Evolutionary conservation across 2,329 filamentous ascomycete species (phyloP).

Genomic region (Fusarium sp.): DNA sequence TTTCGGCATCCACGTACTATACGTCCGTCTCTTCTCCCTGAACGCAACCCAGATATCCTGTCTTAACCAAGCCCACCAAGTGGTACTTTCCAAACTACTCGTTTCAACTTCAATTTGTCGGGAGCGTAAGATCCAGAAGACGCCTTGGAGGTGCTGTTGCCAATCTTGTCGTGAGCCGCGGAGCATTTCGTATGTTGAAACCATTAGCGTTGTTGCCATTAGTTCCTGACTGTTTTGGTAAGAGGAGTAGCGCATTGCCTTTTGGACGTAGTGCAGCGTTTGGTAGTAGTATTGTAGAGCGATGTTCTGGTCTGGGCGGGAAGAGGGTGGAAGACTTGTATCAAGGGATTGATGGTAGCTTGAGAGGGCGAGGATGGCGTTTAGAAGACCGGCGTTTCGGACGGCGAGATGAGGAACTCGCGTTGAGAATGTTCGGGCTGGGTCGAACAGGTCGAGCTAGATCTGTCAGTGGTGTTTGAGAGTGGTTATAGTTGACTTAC

Average conservation of each 20-base stretch:
- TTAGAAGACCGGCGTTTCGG: slow-evolving; percentile 65
- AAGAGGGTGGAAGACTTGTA: not conserved
- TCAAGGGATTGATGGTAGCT: slow-evolving; percentile 42
- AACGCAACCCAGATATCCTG: slow-evolving; percentile 75
- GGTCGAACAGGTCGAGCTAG: slow-evolving; percentile 44
- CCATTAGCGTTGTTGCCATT: slow-evolving; percentile 68
- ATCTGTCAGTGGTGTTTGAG: not conserved
- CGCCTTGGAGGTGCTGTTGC: slow-evolving; percentile 72
- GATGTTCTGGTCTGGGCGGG: slow-evolving; percentile 33
- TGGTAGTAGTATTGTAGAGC: slow-evolving; percentile 68
- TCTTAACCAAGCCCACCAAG: slow-evolving; percentile 75
- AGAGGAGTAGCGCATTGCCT: slow-evolving; percentile 67
- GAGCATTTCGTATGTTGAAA: slow-evolving; percentile 76
- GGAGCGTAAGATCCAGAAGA: slow-evolving; percentile 74
- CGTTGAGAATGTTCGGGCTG: slow-evolving; percentile 37
- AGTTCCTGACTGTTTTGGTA: slow-evolving; percentile 70
- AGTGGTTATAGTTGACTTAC: slow-evolving; percentile 7
- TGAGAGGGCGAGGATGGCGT: slow-evolving; percentile 67
- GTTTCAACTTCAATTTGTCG: slow-evolving; percentile 70
- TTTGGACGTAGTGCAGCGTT: slow-evolving; percentile 70
- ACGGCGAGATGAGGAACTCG: slow-evolving; percentile 40
- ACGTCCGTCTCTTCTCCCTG: slow-evolving; percentile 64
- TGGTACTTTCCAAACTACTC: slow-evolving; percentile 63
- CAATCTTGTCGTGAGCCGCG: slow-evolving; percentile 62
- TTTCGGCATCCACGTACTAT: slow-evolving; percentile 69